phyloP scores from a whole-genome alignment of 2,329 filamentous ascomycete genomes.

The Domatiomyces catenatus region DNA sequence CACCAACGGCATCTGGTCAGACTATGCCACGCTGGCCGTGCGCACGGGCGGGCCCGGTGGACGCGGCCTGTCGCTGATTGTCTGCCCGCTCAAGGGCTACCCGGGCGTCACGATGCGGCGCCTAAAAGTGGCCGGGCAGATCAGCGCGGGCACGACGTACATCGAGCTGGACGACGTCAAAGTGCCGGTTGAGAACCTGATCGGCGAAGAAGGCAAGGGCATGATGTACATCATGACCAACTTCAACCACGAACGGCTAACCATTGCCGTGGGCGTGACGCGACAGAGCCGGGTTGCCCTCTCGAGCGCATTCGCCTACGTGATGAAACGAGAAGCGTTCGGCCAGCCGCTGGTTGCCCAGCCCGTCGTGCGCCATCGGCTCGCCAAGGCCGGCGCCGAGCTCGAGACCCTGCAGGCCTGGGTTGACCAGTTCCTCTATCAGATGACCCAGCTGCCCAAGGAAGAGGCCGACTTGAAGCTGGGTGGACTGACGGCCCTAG shows the following conservation, averaged over 20 bases:
- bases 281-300: constrained; percentile 47
- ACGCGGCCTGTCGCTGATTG: constrained; percentile 47
- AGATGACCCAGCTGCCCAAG: constrained; percentile 42
- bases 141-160: constrained; percentile 54
- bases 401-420: constrained; percentile 57
- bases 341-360: constrained; percentile 56
- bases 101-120: constrained; percentile 53
- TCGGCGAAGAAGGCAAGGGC: constrained; percentile 53
- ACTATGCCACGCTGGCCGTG: constrained; percentile 56
- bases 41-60: constrained; percentile 53
- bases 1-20: constrained; percentile 56
- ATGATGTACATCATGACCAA: constrained; percentile 63
- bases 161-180: constrained; percentile 63
- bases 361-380: constrained; percentile 53
- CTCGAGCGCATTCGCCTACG: constrained; percentile 44
- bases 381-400: constrained; percentile 52
- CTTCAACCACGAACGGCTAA: constrained; percentile 63
- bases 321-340: constrained; percentile 50
- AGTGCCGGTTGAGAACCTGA: constrained; percentile 54
- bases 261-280: constrained; percentile 49
- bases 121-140: constrained; percentile 51
- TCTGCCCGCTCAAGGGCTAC: constrained; percentile 54
- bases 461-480: constrained; percentile 36
- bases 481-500: constrained; percentile 55
- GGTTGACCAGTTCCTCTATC: constrained; percentile 27